Evolutionary conservation across 1,284 basidiomycete species (phyloP).

Genomic region (Ustilago curta): DNA sequence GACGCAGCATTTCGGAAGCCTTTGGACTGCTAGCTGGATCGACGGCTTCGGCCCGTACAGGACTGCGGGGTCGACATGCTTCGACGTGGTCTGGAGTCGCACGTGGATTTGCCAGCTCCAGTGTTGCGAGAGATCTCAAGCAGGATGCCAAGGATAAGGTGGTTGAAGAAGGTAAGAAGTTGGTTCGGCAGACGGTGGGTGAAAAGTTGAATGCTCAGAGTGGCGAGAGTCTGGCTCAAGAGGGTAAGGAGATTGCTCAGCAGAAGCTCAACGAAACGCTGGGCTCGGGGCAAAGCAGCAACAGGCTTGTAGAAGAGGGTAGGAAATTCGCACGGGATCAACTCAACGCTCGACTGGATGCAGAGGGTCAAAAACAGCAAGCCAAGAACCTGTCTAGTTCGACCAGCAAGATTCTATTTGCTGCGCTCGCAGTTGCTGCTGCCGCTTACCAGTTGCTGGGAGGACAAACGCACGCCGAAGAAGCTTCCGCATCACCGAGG

Average conservation of each 20-base stretch:
- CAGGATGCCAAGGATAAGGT: constrained; percentile 26
- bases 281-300: too few species aligned
- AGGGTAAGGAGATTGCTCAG: too few species aligned
- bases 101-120: constrained; percentile 17
- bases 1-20: constrained; percentile 30
- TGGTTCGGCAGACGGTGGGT: constrained; percentile 21
- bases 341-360: constrained; percentile 9
- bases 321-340: constrained; percentile 29
- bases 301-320: constrained; percentile 12
- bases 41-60: constrained; percentile 28
- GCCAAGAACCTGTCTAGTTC: constrained; percentile 26
- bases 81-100: constrained; percentile 23
- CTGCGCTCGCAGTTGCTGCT: constrained; percentile 24
- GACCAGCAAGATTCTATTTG: constrained; percentile 37
- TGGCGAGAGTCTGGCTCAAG: neutral
- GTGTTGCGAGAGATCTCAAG: constrained; percentile 17
- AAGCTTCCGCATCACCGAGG: constrained; percentile 23
- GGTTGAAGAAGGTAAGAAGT: constrained; percentile 42
- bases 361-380: constrained; percentile 21
- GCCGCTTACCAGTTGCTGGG: constrained; percentile 29
- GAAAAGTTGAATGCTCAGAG: constrained; percentile 10
- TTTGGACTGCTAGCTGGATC: constrained; percentile 40
- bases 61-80: constrained; percentile 22
- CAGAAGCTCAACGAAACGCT: too few species aligned
- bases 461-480: constrained; percentile 27